Conservation (phyloP, 306 rosid species). For the Pachyrhizus erosus region DNA sequence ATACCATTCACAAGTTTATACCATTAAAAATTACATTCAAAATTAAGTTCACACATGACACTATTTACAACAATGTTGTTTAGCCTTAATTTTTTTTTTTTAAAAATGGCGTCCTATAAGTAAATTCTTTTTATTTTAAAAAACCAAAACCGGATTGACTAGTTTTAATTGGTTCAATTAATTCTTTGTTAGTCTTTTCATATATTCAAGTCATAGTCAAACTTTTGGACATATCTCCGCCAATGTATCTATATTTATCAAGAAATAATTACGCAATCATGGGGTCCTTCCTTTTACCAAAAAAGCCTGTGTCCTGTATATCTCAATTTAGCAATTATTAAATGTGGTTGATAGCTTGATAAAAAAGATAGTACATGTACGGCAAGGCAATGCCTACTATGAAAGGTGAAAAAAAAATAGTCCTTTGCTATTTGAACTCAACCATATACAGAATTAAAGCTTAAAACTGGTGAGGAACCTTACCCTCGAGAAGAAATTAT, state of each 20-base stretch:
- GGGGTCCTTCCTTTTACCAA: not conserved
- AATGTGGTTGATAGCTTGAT: not conserved
- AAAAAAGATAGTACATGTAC: not conserved
- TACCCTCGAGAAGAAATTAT: conserved; percentile 80
- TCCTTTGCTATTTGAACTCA: not conserved
- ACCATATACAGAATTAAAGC: not conserved
- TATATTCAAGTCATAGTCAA: too few species aligned
- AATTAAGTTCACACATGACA: not conserved
- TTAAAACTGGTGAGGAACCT: not conserved
- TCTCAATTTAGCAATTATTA: not conserved
- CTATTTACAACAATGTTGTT: not conserved
- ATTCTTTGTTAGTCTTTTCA: not conserved
- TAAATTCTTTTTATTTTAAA: not conserved
- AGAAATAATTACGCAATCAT: not conserved
- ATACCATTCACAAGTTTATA: not conserved
- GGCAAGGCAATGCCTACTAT: not conserved
- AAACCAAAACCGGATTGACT: not conserved
- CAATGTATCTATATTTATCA: too few species aligned
- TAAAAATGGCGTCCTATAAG: not conserved
- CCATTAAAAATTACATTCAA: not conserved
- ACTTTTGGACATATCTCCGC: too few species aligned
- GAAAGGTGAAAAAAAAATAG: not conserved
- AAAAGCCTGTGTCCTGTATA: not conserved
- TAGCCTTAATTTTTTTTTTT: not conserved
- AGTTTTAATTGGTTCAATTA: not conserved